Base-by-base conservation (phyloP, 2,329 filamentous ascomycete species). In the Pseudohalonectria lignicola region DNA sequence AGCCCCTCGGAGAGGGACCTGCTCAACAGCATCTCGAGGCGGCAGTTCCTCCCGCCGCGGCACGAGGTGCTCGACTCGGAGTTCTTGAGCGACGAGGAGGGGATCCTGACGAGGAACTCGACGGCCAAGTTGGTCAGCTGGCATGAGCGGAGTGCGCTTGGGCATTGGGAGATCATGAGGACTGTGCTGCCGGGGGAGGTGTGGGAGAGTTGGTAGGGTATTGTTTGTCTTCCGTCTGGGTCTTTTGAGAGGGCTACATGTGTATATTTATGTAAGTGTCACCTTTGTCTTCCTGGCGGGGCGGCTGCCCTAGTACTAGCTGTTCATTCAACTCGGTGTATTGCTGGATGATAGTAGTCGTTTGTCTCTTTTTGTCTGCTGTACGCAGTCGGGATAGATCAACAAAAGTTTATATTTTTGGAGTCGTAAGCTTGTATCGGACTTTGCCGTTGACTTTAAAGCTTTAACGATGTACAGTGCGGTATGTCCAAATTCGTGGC, bases 151-250 rank as follows among this genome's bases (percentile, higher is more conserved):
- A 86, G 83, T 50, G 88, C 88, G 0, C 54, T 83, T 37, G 83
- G 83, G 9, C 92, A 98, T 62, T 98, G 92, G 92, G 66, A 63
- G 31, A 81, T 98, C 34, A 98, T 98, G 87, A 76, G 92, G 52
- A 75, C 65, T 1, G 87, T 95, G 3, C 48, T 96, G 44, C 87
- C 88, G 1, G 67, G 67, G 40, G 63, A 63, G 11, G 74, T 96
- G 19, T 98, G 92, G 92, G 82, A 94, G 63, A 73, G 76, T 51
- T 96, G 86, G 86, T 94, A 59, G 71, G 34, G n/a, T 10, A 11
- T n/a, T n/a, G n/a, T n/a, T n/a, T n/a, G n/a, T n/a, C n/a, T 36
- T 4, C 19, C 3, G 17, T 21, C 10, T 37, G 29, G 15, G n/a
- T 36, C n/a, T 36, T 13, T 36, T 23, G 13, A 9, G 13, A 16